These are phyloP conservation scores for Entomortierella parvispora DNA, from an alignment of 192 early-diverging fungal genomes.

Conservation along the genomic window DNA sequence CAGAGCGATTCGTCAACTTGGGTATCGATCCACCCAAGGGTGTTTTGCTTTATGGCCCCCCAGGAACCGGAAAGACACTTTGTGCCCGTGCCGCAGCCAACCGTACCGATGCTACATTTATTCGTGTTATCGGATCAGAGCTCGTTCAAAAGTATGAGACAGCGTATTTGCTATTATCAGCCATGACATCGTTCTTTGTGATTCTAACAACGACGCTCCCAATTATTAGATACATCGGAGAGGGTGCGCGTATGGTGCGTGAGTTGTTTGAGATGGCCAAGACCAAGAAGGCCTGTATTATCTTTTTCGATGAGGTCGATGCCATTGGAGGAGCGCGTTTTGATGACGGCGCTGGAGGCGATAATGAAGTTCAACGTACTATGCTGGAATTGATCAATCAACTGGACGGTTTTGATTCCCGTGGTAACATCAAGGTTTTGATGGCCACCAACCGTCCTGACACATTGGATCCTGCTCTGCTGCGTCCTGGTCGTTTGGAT, in stretches of 20 bases:
- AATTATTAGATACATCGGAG: constrained; percentile 87
- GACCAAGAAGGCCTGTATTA: constrained; percentile 99
- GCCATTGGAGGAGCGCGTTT: constrained; percentile 98
- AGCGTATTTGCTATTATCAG: background rate
- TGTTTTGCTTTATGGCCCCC: constrained; percentile 95
- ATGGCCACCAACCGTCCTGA: constrained; percentile 99
- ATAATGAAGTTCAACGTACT: constrained; percentile 99
- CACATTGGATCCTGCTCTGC: constrained; percentile 96
- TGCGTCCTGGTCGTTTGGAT: constrained; percentile 98
- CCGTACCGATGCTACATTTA: constrained; percentile 99
- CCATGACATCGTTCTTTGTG: background rate
- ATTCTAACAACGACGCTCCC: too few relatives aligned
- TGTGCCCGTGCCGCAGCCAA: constrained; percentile 99
- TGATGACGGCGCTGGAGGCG: constrained; percentile 98
- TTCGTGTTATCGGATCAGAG: constrained; percentile 99
- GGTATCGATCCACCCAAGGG: constrained; percentile 99
- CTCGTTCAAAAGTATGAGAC: constrained; percentile 89
- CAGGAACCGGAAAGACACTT: constrained; percentile 97
- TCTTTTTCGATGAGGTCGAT: constrained; percentile 99
- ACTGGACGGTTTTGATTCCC: constrained; percentile 98
- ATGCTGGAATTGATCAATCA: constrained; percentile 99
- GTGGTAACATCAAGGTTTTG: constrained; percentile 99
- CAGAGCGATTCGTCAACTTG: constrained; percentile 96
- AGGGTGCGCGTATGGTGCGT: constrained; percentile 98
- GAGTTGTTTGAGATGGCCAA: constrained; percentile 99